These are phyloP conservation scores for Yarrowia sp. DNA, from an alignment of 805 yeast species.

Conservation along the genomic window DNA sequence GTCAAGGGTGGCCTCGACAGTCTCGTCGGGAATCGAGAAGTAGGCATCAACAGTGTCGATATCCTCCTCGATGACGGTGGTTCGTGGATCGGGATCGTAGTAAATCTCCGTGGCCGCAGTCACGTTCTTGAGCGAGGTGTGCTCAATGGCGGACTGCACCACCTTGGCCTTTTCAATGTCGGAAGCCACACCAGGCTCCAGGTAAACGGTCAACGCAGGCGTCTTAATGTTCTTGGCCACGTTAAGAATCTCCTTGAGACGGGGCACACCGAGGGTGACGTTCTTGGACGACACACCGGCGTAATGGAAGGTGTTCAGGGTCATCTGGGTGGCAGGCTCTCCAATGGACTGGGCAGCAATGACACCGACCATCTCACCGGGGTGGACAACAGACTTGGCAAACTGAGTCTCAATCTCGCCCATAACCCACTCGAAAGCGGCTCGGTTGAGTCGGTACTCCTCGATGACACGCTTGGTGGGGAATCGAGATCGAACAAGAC, in stretches of 20 bases:
- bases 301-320: constrained; percentile 93
- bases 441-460: constrained; percentile 79
- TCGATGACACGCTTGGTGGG: constrained; percentile 88
- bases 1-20: constrained; percentile 88
- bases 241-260: constrained; percentile 96
- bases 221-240: constrained; percentile 98
- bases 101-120: constrained; percentile 96
- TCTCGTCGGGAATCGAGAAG: constrained; percentile 96
- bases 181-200: constrained; percentile 72
- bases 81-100: constrained; percentile 97
- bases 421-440: constrained; percentile 92
- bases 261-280: constrained; percentile 98
- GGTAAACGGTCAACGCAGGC: constrained; percentile 97
- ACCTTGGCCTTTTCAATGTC: constrained; percentile 94
- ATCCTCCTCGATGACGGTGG: constrained; percentile 96
- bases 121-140: constrained; percentile 89
- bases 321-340: constrained; percentile 99
- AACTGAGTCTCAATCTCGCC: constrained; percentile 95
- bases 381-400: constrained; percentile 85
- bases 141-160: constrained; percentile 95
- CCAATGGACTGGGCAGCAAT: constrained; percentile 98
- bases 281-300: constrained; percentile 99
- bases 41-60: constrained; percentile 95
- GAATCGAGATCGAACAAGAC: constrained; percentile 87
- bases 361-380: constrained; percentile 98